Evolutionary conservation across 2,329 filamentous ascomycete genomes (phyloP), one percentile per base, ranked within the genome.

Genomic region (Cercospora janseana): DNA sequence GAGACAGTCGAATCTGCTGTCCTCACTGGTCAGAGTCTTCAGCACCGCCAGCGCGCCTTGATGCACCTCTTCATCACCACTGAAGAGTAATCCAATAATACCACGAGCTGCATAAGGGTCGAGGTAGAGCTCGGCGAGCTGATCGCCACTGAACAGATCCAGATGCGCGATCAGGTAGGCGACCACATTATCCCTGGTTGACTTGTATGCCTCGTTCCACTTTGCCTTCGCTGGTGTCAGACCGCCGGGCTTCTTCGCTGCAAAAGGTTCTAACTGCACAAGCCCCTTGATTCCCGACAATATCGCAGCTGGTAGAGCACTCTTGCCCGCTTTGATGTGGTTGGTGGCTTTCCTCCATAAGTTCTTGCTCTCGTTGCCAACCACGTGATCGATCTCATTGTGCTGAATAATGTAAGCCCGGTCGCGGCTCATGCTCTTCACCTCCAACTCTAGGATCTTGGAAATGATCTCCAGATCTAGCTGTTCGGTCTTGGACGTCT

Each of bases 21-120:
- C 78, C 66, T 94, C 82, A 6, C 80, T 80, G 27, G 88, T 93
- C 61, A 92, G 81, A 27, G 82, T 82, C 69, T 95, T 95, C 57
- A 97, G 79, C 21, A 97, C 74, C 58, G 90, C 86, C 5, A 91
- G 80, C 1, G 87, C 85, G 12, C 88, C 86, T 65, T 91, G 85
- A 54, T 88, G 89, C 26, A 93, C 84, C 51, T 83, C 79, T 49
- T 86, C 76, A 59, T 94, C 85, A 12, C 88, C 87, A 34, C 90
- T 90, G 49, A 96, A 83, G 5, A 96, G 80, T 13, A 88, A 79
- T 4, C 86, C 85, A 37, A 95, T 82, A 32, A 95, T 78, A 28
- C 87, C 82, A 57, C 85, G 82, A 52, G 88, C 86, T 5, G 84
- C 84, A 32, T 82, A 73, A 15, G 80, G 78, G 50, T 85, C 82